Percentiles rank a stretch among this genome's conserved stretches.
Conservation (phyloP, 2,329 filamentous ascomycete species). For the Ophiostoma ips region DNA sequence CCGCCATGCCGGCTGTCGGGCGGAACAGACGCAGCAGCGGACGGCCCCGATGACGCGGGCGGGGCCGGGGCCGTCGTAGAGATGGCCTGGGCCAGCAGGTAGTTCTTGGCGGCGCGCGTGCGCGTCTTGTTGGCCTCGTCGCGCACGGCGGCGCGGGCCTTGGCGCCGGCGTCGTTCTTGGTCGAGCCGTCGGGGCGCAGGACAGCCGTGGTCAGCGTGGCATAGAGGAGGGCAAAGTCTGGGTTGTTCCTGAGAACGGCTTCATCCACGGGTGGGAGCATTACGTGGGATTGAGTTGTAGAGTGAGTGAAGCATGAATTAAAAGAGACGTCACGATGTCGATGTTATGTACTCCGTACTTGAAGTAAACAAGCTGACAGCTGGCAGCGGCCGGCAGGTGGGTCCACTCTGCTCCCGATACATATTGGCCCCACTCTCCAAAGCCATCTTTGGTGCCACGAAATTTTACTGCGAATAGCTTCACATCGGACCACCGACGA, state of each 20-base stretch:
- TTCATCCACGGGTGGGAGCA: constrained; percentile 46
- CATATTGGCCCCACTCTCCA: neutral
- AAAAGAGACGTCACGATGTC: neutral
- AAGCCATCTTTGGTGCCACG: neutral
- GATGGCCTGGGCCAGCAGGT: constrained; percentile 38
- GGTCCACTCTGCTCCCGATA: neutral
- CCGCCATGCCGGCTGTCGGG: constrained; percentile 8
- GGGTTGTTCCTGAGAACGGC: constrained; percentile 41
- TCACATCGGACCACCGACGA: neutral
- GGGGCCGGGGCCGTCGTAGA: constrained; percentile 24
- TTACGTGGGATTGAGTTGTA: constrained; percentile 16
- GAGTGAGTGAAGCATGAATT: neutral
- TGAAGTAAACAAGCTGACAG: neutral
- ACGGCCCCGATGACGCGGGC: constrained; percentile 18
- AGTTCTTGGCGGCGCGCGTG: constrained; percentile 31
- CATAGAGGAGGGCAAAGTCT: constrained; percentile 45
- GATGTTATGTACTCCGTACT: neutral
- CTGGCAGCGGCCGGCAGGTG: neutral
- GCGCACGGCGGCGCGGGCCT: constrained; percentile 26
- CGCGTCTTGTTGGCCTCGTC: constrained; percentile 38
- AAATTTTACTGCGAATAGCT: constrained; percentile 7
- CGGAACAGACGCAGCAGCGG: constrained; percentile 10
- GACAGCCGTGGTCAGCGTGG: constrained; percentile 36
- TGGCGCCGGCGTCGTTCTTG: constrained; percentile 33
- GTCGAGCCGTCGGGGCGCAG: constrained; percentile 46